Percentiles rank a stretch among this genome's conserved stretches.
Evolutionary conservation across 1,139 yeast species (phyloP).

Genomic region (Hanseniaspora gamundiae): DNA sequence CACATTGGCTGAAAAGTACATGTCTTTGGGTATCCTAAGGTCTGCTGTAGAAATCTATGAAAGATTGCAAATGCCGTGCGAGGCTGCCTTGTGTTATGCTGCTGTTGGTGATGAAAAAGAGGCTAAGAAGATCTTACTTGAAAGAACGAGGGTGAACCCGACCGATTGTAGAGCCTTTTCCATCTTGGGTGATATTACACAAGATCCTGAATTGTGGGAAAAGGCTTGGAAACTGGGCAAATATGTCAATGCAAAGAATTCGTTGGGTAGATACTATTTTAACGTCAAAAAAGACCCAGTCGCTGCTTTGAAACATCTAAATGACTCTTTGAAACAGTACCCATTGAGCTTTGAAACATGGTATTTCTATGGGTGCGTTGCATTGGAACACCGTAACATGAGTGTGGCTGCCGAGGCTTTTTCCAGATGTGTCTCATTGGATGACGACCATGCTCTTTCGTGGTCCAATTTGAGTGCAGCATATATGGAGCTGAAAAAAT

Average conservation of each 20-base stretch:
- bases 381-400: slow-evolving; percentile 60
- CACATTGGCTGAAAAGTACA: slow-evolving; percentile 72
- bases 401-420: slow-evolving; percentile 86
- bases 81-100: slow-evolving; percentile 84
- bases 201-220: slow-evolving; percentile 68
- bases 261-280: slow-evolving; percentile 65
- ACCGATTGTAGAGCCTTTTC: slow-evolving; percentile 77
- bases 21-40: slow-evolving; percentile 74
- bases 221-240: slow-evolving; percentile 80
- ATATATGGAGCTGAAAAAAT: slow-evolving; percentile 48
- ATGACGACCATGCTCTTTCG: slow-evolving; percentile 68
- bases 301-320: slow-evolving; percentile 53
- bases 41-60: slow-evolving; percentile 88
- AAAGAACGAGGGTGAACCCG: slow-evolving; percentile 46
- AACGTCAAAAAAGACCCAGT: slow-evolving; percentile 38
- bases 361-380: slow-evolving; percentile 89
- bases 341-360: slow-evolving; percentile 79
- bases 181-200: slow-evolving; percentile 74
- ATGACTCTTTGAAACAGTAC: slow-evolving; percentile 59
- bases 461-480: slow-evolving; percentile 96
- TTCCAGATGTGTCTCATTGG: slow-evolving; percentile 79
- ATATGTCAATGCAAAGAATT: slow-evolving; percentile 76
- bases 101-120: slow-evolving; percentile 64
- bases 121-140: slow-evolving; percentile 49
- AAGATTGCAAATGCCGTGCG: slow-evolving; percentile 63